Percentiles rank a stretch among this genome's conserved stretches.
phyloP scores from a whole-genome alignment of 2,329 filamentous ascomycete genomes.

The Thelonectria olida region DNA sequence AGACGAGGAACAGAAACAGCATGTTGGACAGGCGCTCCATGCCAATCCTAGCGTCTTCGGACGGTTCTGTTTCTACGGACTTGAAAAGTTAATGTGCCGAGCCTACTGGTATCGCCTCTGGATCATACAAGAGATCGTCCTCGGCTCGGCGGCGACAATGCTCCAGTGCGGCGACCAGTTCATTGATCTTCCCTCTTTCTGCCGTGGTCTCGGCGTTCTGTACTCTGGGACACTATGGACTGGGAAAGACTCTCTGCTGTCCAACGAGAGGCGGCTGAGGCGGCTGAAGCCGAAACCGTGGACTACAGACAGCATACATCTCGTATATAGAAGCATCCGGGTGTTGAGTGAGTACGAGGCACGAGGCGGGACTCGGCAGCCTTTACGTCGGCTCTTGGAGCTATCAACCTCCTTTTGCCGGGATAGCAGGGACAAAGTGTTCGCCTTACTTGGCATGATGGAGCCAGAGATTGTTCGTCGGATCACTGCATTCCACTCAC shows the following conservation, averaged over 20 bases:
- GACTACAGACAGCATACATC: constrained; percentile 18
- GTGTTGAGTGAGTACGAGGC: constrained; percentile 18
- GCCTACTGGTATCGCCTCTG: constrained; percentile 21
- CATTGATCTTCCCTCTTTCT: constrained; percentile 17
- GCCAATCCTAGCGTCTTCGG: constrained; percentile 10
- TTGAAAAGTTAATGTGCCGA: constrained; percentile 19
- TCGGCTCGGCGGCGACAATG: constrained; percentile 19
- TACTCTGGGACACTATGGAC: constrained; percentile 23
- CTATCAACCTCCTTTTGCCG: constrained; percentile 20
- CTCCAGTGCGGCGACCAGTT: constrained; percentile 14
- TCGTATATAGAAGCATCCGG: constrained; percentile 19
- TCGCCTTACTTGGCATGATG: constrained; percentile 24
- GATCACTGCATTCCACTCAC: constrained; percentile 18
- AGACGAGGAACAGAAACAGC: constrained; percentile 12
- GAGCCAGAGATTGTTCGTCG: constrained; percentile 15
- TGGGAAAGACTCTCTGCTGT: constrained; percentile 16
- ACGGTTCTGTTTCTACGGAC: constrained; percentile 15
- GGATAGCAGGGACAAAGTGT: constrained; percentile 23
- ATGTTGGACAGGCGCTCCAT: not conserved
- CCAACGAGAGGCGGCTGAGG: constrained; percentile 6
- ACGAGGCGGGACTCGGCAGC: constrained; percentile 9
- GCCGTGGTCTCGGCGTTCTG: constrained; percentile 11
- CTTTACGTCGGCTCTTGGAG: constrained; percentile 15
- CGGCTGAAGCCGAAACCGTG: not conserved
- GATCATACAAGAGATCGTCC: constrained; percentile 25